Conservation (phyloP, 805 yeast species). For the Metschnikowia koreensis region DNA sequence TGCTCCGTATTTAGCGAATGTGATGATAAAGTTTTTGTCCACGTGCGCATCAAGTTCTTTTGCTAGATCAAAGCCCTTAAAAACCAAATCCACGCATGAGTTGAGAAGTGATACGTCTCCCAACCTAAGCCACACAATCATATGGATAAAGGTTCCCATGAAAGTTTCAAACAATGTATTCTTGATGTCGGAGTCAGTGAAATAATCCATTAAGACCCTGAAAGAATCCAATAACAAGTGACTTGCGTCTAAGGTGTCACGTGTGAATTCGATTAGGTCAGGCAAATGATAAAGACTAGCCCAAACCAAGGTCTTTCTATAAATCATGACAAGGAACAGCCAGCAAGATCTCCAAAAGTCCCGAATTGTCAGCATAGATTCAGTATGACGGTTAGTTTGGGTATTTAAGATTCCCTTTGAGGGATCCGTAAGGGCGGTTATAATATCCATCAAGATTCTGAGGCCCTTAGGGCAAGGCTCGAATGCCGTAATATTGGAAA, state of each 20-base stretch:
- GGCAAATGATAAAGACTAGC: slow-evolving; percentile 57
- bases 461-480: slow-evolving; percentile 78
- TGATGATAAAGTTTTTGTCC: slow-evolving; percentile 51
- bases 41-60: slow-evolving; percentile 50
- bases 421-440: slow-evolving; percentile 63
- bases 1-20: slow-evolving; percentile 62
- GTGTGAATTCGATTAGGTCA: slow-evolving; percentile 72
- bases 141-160: slow-evolving; percentile 60
- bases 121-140: slow-evolving; percentile 77
- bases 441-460: slow-evolving; percentile 70
- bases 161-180: slow-evolving; percentile 47
- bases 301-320: slow-evolving; percentile 71
- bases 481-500: slow-evolving; percentile 49
- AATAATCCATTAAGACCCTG: slow-evolving; percentile 35
- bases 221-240: slow-evolving; percentile 65
- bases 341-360: slow-evolving; percentile 70
- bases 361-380: slow-evolving; percentile 23
- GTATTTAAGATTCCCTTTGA: slow-evolving; percentile 51
- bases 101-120: slow-evolving; percentile 73
- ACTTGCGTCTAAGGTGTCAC: slow-evolving; percentile 71
- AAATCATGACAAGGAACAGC: slow-evolving; percentile 68
- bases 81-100: slow-evolving; percentile 70
- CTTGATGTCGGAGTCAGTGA: slow-evolving; percentile 12
- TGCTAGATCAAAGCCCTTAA: slow-evolving; percentile 65
- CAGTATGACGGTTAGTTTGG: slow-evolving; percentile 4